Percentiles rank a stretch among this genome's conserved stretches.
Conservation (phyloP, 2,329 filamentous ascomycete species). For the Dendryphion nanum region DNA sequence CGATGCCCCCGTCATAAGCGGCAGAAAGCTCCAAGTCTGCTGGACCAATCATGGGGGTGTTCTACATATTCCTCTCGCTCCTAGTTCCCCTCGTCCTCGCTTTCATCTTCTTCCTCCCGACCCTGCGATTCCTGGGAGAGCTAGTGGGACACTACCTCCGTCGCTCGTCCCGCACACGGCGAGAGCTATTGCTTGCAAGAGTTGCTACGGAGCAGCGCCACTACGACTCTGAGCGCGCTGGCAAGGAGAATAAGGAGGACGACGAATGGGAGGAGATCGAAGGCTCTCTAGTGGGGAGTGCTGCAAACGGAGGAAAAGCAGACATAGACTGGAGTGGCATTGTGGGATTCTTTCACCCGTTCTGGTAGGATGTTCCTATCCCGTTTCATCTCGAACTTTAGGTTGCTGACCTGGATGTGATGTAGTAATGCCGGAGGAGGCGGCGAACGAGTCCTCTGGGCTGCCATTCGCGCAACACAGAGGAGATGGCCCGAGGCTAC, state of each 20-base stretch:
- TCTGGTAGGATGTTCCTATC: constrained; percentile 64
- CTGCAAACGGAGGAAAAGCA: constrained; percentile 43
- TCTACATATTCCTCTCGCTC: constrained; percentile 25
- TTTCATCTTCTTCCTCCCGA: constrained; percentile 23
- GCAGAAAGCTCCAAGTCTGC: no score
- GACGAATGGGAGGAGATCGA: constrained; percentile 72
- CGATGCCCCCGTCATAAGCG: no score
- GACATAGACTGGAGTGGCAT: constrained; percentile 75
- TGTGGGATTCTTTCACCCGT: constrained; percentile 96
- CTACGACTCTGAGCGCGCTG: constrained; percentile 17
- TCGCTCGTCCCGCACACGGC: constrained; percentile 29
- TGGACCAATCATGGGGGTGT: constrained; percentile 21
- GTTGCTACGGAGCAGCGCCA: constrained; percentile 29
- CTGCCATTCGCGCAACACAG: constrained; percentile 88
- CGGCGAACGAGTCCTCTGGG: constrained; percentile 94
- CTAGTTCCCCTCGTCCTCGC: constrained; percentile 20
- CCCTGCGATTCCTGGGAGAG: constrained; percentile 25
- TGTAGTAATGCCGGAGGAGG: constrained; percentile 89
- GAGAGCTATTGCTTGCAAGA: constrained; percentile 33
- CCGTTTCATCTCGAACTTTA: background rate
- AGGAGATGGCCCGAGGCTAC: constrained; percentile 83
- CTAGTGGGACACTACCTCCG: constrained; percentile 30
- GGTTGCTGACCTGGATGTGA: constrained; percentile 14
- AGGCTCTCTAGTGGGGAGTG: constrained; percentile 47
- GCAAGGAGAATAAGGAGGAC: constrained; percentile 37